Base-by-base conservation (phyloP, 768 basidiomycete species). In the Suillus occidentalis region DNA sequence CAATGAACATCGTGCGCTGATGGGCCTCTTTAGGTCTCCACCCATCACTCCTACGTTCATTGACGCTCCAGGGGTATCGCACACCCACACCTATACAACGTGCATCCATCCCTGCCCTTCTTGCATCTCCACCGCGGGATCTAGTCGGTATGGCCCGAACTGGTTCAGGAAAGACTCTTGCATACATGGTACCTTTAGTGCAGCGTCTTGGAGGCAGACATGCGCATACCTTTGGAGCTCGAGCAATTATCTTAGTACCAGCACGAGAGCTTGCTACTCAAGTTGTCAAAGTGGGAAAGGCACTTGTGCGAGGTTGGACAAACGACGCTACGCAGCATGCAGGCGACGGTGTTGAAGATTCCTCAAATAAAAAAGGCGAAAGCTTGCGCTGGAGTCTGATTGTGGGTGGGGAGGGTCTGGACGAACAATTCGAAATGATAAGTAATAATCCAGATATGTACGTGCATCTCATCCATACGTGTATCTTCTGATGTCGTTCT, bases 141-240 rank as follows among this genome's bases (percentile, higher is more conserved):
- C 87, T 99, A 16, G 94, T 99, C 16, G 97, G 94, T 49, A 99
- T 99, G 97, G 97, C 97, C 43, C 86, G 97, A 43, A 99, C 97
- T 5, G 97, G 97, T 49, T 97, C 95, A 2, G 97, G 97, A 65
- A 99, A 99, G 80, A 96, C 96, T 12, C 85, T 99, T 42, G 97
- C 97, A 22, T 99, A 96, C 75, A 87, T 99, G 84, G 81, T 99
- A 31, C 97, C 97, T 59, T 84, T 99, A 18, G 82, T 97, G 0
- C 92, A 96, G 64, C 85, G 94, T 55, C 85, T 99, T 9, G 87
- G 90, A 7, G 92, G 93, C 10, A 81, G 88, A 42, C 95, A 97
- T 73, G 83, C 88, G 1, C 84, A 88, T 13, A 79, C 87, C 0
- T 95, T 95, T 68, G 95, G 95, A 45, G 89, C 93, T 7, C 84